phyloP scores from a whole-genome alignment of 1,284 basidiomycete genomes.

The Xerocomus amazonicus region DNA sequence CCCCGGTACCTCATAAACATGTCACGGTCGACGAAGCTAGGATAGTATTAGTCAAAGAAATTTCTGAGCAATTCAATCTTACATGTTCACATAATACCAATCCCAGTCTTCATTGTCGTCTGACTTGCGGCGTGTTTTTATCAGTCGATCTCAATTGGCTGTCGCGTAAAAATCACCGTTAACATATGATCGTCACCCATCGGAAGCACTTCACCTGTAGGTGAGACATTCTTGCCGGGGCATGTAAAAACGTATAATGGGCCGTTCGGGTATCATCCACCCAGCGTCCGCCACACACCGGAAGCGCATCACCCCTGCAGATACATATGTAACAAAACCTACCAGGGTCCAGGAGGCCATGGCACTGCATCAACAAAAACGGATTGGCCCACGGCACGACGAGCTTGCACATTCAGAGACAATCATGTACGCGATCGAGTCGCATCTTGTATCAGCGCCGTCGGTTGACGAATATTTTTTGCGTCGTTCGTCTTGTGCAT shows the following conservation, averaged over 20 bases:
- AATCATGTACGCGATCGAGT: conserved; percentile 24
- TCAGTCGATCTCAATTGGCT: conserved; percentile 2
- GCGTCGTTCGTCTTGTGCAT: too few species aligned
- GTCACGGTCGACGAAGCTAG: conserved; percentile 35
- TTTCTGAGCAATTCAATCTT: conserved; percentile 5
- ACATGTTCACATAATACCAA: conserved; percentile 36
- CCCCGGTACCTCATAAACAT: conserved; percentile 33
- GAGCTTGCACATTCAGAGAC: conserved; percentile 7
- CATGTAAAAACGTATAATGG: conserved; percentile 22
- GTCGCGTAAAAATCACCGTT: background rate
- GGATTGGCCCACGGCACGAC: background rate
- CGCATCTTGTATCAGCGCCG: conserved; percentile 20
- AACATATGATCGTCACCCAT: too few species aligned
- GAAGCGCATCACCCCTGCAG: too few species aligned
- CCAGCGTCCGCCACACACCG: too few species aligned
- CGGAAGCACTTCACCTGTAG: conserved; percentile 10
- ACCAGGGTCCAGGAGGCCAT: conserved; percentile 16
- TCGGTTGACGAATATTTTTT: too few species aligned
- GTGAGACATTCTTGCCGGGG: conserved; percentile 27
- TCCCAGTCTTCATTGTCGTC: conserved; percentile 33
- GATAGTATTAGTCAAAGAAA: conserved; percentile 5
- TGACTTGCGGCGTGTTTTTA: conserved; percentile 21
- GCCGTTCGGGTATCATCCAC: conserved; percentile 19
- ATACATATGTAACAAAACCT: conserved; percentile 16
- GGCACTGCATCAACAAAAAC: conserved; percentile 1